Evolutionary conservation across 345 rosid species (phyloP).

Genomic region (Orychophragmus violaceus): DNA sequence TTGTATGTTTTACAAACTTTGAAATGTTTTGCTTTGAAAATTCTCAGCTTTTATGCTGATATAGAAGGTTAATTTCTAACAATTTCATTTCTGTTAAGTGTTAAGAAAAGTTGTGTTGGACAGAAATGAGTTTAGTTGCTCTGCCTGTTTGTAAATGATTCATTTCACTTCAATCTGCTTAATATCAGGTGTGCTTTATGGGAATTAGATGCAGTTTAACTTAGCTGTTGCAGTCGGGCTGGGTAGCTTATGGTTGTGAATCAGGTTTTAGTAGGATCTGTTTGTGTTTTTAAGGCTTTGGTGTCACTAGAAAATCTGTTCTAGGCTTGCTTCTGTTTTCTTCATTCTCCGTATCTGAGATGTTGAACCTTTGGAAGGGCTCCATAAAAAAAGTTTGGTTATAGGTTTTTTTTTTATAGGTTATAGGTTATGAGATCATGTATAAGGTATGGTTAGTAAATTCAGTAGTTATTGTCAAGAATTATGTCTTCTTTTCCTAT

Average conservation of each 20-base stretch:
- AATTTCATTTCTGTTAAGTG: neutral
- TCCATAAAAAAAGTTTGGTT: neutral
- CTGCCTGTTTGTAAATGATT: neutral
- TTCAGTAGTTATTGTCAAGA: neutral
- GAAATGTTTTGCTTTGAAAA: neutral
- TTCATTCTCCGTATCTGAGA: neutral
- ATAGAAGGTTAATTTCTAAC: neutral
- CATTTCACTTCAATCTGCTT: neutral
- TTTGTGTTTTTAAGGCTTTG: neutral
- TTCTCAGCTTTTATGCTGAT: neutral
- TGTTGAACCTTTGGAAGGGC: neutral
- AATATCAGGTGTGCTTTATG: neutral
- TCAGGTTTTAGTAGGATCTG: neutral
- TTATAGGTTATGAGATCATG: neutral
- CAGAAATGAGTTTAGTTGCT: neutral
- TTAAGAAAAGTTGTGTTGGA: neutral
- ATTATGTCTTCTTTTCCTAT: neutral
- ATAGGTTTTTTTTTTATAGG: too few species aligned
- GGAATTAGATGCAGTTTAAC: neutral
- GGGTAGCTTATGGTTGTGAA: neutral
- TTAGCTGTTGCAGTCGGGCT: neutral
- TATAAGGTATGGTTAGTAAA: neutral
- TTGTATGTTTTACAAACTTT: too few species aligned
- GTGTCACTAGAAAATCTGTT: neutral
- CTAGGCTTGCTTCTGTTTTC: neutral